Base-by-base conservation (phyloP, 148 eudicot species). In the Amaranthus cruentus region DNA sequence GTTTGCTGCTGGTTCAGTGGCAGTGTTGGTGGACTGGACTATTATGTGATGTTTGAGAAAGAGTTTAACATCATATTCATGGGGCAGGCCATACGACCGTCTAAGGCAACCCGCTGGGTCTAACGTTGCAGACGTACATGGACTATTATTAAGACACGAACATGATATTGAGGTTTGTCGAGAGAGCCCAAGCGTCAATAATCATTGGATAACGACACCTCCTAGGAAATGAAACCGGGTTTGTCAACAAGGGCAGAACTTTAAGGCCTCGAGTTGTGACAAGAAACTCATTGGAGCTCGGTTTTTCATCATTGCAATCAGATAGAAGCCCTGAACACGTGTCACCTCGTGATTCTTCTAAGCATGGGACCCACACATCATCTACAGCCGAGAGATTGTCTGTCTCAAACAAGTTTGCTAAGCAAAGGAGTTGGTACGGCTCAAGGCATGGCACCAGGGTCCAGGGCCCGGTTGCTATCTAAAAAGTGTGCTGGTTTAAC, bases 361-460 rank as follows among this genome's bases (percentile, higher is more conserved):
- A 96, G 6, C 98, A 93, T 42, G 96, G 98, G 73, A 90, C 93
- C 38, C 96, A 93, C 77, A 93, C 96, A 2, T 89, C 98, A 12
- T 90, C 98, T 7, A 93, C 93, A 0, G 93, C 93, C 0, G 89
- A 81, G 0, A 93, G 98, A 10, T 77, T 86, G 6, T 71, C 82
- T 0, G 96, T 90, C 6, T 64, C 75, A 2, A 81, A 96, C 96
- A 0, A 85, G 84, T 12, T 88, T 90, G 74, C 84, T 91, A 4
- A 90, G 98, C 9, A 75, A 83, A 14, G 97, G 90, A 65, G 87
- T 74, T 0, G 98, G 98, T 2, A 84, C 43, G 81, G 96, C 98
- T 51, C 84, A 81, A 46, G 98, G 98, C 52, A 88, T 93, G 88
- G 96, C 93, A 53, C 93, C 96, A 0, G 87, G 89, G 44, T 93